Conservation (phyloP, 805 yeast species). For the Yarrowia osloensis region DNA sequence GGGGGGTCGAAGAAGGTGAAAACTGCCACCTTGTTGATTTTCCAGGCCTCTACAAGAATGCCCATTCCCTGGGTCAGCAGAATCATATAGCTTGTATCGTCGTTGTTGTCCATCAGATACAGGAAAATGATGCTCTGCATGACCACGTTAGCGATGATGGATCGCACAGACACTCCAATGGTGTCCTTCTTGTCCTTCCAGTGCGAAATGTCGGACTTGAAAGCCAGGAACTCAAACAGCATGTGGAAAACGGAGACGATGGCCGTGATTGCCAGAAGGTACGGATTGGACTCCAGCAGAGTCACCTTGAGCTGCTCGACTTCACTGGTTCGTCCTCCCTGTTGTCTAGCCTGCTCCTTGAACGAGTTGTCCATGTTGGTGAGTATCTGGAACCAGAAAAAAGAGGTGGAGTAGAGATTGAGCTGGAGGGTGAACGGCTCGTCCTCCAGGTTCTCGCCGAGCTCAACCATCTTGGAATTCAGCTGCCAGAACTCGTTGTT, state of each 20-base stretch:
- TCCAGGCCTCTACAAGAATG: constrained; percentile 49
- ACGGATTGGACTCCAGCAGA: constrained; percentile 46
- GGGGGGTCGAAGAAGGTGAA: constrained; percentile 34
- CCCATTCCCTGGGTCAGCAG: constrained; percentile 45
- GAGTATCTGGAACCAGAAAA: constrained; percentile 43
- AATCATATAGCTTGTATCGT: constrained; percentile 46
- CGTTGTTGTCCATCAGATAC: constrained; percentile 46
- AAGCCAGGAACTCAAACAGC: constrained; percentile 47
- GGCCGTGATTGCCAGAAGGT: constrained; percentile 42
- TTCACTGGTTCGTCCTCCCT: constrained; percentile 42
- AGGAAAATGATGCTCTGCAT: constrained; percentile 47
- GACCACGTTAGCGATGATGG: constrained; percentile 46
- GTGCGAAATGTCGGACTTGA: constrained; percentile 48
- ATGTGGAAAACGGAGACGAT: constrained; percentile 45
- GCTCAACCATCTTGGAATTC: constrained; percentile 42
- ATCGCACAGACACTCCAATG: constrained; percentile 46
- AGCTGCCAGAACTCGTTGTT: constrained; percentile 49
- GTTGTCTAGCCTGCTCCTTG: constrained; percentile 39
- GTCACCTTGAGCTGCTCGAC: constrained; percentile 45
- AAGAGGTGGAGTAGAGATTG: constrained; percentile 38
- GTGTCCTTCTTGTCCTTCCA: constrained; percentile 48
- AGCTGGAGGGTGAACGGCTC: constrained; percentile 40
- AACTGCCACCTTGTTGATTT: constrained; percentile 46
- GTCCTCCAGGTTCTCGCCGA: constrained; percentile 34
- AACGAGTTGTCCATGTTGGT: constrained; percentile 41